Conservation (phyloP, 106 monocot species). For the Amphibolis antarctica region DNA sequence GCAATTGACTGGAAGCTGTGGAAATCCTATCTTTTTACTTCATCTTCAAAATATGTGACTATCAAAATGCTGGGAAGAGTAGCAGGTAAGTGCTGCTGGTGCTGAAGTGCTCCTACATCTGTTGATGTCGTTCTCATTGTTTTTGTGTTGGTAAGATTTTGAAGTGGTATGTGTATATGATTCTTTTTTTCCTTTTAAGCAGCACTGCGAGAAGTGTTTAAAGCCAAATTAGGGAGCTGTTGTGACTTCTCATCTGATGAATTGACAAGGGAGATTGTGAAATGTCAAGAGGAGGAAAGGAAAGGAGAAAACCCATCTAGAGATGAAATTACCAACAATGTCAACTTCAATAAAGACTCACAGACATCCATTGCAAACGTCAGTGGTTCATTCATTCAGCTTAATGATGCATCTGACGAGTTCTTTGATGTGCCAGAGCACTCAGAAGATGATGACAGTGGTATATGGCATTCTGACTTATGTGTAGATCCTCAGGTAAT, state of each 20-base stretch:
- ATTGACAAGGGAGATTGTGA: slow-evolving; percentile 32
- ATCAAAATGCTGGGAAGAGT: slow-evolving; percentile 83
- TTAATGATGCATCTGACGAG: slow-evolving; percentile 76
- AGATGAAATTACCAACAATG: slow-evolving; percentile 16
- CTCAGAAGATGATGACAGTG: slow-evolving; percentile 44
- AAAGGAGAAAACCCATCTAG: slow-evolving; percentile 32
- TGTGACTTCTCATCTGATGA: slow-evolving; percentile 54
- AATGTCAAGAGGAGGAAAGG: slow-evolving; percentile 32
- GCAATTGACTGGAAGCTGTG: slow-evolving; percentile 98
- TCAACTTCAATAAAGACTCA: slow-evolving; percentile 24
- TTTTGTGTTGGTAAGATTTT: neutral
- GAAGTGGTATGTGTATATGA: neutral
- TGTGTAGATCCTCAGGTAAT: slow-evolving; percentile 40
- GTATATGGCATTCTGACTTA: slow-evolving; percentile 41
- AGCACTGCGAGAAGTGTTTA: slow-evolving; percentile 88
- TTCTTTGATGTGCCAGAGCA: slow-evolving; percentile 82
- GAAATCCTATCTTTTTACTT: slow-evolving; percentile 72
- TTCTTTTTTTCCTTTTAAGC: slow-evolving; percentile 14
- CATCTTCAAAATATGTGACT: slow-evolving; percentile 72
- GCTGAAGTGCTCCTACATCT: neutral
- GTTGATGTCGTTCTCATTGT: no score
- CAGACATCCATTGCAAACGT: slow-evolving; percentile 11
- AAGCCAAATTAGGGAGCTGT: slow-evolving; percentile 47
- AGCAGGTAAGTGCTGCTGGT: slow-evolving; percentile 55
- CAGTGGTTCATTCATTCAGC: slow-evolving; percentile 54